These are phyloP conservation scores for Nothomitra cinnamomea DNA, from an alignment of 2,329 filamentous ascomycete species.

Conservation along the genomic window DNA sequence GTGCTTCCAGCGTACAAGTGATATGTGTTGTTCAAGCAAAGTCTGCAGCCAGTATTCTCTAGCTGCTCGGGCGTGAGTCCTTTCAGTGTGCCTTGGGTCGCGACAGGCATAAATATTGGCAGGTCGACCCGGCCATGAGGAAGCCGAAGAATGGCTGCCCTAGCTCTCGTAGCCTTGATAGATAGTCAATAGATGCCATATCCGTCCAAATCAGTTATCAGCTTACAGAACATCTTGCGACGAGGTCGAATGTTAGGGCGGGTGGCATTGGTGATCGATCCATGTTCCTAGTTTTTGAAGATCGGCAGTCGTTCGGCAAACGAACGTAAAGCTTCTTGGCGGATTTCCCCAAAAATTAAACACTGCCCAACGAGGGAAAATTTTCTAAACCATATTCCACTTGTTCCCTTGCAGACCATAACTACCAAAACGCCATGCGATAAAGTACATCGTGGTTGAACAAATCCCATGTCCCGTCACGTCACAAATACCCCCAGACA, in stretches of 20 bases:
- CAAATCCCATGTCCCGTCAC: too few species aligned
- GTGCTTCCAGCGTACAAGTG: slow-evolving; percentile 41
- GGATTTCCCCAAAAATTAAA: too few species aligned
- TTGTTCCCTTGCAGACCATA: too few species aligned
- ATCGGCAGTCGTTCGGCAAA: background rate
- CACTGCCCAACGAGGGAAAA: too few species aligned
- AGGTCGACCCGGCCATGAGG: slow-evolving; percentile 84
- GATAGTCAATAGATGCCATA: background rate
- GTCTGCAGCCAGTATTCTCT: slow-evolving; percentile 69
- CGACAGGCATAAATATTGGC: slow-evolving; percentile 96
- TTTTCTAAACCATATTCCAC: too few species aligned
- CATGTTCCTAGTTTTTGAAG: background rate
- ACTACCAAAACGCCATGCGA: too few species aligned
- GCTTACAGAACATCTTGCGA: slow-evolving; percentile 65
- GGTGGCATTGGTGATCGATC: slow-evolving; percentile 20
- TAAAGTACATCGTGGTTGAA: too few species aligned
- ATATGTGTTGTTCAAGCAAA: slow-evolving; percentile 97
- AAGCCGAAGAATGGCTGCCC: slow-evolving; percentile 71
- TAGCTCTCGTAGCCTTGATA: slow-evolving; percentile 77
- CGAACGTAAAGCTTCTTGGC: too few species aligned
- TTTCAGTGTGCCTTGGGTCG: slow-evolving; percentile 90
- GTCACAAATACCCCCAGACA: too few species aligned
- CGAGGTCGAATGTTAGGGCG: slow-evolving; percentile 62
- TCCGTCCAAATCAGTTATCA: slow-evolving; percentile 7
- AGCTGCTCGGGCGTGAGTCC: slow-evolving; percentile 85